phyloP scores from a whole-genome alignment of 768 basidiomycete genomes.

The Macrocybe gigantea region DNA sequence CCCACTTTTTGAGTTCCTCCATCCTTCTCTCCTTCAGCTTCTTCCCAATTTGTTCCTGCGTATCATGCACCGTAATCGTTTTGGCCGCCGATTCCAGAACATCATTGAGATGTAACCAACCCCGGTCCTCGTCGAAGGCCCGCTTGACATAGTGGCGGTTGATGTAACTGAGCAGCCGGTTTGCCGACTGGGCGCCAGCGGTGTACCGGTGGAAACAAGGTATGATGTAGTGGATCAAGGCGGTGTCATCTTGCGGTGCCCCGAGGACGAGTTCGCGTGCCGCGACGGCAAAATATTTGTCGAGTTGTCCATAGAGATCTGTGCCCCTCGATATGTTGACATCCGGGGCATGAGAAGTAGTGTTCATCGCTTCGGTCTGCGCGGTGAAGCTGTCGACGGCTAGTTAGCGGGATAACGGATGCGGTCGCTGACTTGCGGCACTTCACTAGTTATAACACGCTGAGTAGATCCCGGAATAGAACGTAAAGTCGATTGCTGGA shows the following conservation, averaged over 20 bases:
- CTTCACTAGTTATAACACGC: conserved; percentile 79
- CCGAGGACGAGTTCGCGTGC: conserved; percentile 58
- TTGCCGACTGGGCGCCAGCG: conserved; percentile 59
- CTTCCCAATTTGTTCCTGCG: conserved; percentile 55
- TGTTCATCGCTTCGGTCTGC: conserved; percentile 43
- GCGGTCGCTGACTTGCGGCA: conserved; percentile 9
- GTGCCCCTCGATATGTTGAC: conserved; percentile 41
- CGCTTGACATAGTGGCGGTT: conserved; percentile 75
- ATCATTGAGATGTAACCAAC: conserved; percentile 68
- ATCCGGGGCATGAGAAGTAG: conserved; percentile 20
- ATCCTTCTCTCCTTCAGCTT: conserved; percentile 52
- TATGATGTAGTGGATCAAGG: conserved; percentile 64
- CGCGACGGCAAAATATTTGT: conserved; percentile 61
- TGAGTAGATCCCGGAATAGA: conserved; percentile 75
- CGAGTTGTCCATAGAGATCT: conserved; percentile 70
- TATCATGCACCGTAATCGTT: conserved; percentile 41
- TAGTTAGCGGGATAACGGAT: conserved; percentile 12
- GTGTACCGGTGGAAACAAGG: conserved; percentile 68
- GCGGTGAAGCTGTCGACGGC: conserved; percentile 39
- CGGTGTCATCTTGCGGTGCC: conserved; percentile 59
- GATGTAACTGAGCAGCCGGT: conserved; percentile 74
- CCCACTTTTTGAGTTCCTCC: conserved; percentile 70
- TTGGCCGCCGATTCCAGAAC: conserved; percentile 56
- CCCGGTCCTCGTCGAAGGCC: conserved; percentile 71
- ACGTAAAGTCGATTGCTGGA: conserved; percentile 64